Percentiles rank a stretch among this genome's conserved stretches.
Conservation (phyloP, 2,329 filamentous ascomycete genomes). For the Aspergillus bombycis region DNA sequence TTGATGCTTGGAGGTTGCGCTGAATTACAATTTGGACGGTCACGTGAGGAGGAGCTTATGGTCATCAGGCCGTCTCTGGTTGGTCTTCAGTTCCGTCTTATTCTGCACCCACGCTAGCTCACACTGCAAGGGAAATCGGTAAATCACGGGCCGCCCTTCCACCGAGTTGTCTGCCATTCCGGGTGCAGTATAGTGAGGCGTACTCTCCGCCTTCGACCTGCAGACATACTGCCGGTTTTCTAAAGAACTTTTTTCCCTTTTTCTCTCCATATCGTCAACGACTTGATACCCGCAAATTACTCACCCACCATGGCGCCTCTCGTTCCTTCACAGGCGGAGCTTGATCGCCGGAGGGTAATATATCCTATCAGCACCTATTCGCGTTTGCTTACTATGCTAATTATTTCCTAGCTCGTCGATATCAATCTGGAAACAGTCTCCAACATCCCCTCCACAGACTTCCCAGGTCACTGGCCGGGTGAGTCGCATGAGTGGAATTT, state of each 20-base stretch:
- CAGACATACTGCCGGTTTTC: slow-evolving; percentile 31
- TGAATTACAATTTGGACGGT: slow-evolving; percentile 37
- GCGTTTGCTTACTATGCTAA: slow-evolving; percentile 17
- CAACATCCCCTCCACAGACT: slow-evolving; percentile 86
- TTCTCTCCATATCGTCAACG: slow-evolving; percentile 31
- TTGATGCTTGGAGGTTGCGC: slow-evolving; percentile 36
- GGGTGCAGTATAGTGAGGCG: slow-evolving; percentile 22
- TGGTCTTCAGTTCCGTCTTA: slow-evolving; percentile 29
- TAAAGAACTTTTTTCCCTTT: slow-evolving; percentile 38
- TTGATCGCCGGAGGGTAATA: slow-evolving; percentile 47
- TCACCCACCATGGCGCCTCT: slow-evolving; percentile 45
- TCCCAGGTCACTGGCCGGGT: slow-evolving; percentile 85
- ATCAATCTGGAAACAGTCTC: slow-evolving; percentile 90
- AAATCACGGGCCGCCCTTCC: background rate
- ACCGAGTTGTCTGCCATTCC: background rate
- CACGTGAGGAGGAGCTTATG: slow-evolving; percentile 38
- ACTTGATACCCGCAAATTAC: slow-evolving; percentile 20
- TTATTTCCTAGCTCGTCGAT: slow-evolving; percentile 68
- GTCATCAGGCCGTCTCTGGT: slow-evolving; percentile 41
- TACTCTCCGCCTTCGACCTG: slow-evolving; percentile 29
- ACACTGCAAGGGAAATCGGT: background rate
- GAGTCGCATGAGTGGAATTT: slow-evolving; percentile 84
- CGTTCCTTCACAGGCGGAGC: slow-evolving; percentile 46
- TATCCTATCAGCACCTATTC: background rate
- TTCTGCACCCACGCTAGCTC: slow-evolving; percentile 16